These are phyloP conservation scores for Pichia sp. DNA, from an alignment of 1,139 yeast genomes.

Conservation along the genomic window DNA sequence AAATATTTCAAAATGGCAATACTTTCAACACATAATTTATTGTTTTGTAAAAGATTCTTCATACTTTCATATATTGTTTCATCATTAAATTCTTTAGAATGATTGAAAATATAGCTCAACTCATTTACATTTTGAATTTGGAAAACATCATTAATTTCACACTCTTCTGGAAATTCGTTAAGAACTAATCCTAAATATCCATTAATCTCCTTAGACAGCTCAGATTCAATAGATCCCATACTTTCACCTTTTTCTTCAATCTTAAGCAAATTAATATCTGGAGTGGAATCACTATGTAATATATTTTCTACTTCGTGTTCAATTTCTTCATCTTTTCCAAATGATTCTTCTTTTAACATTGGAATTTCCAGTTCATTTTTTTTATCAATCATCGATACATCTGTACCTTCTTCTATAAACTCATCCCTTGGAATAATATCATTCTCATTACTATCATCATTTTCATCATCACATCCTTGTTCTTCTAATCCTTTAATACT, in stretches of 20 bases:
- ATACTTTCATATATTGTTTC: background rate
- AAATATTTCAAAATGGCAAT: conserved; percentile 4
- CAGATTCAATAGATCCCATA: no score
- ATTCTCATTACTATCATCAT: background rate
- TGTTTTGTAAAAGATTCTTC: background rate
- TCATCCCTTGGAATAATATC: background rate
- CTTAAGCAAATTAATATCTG: conserved; percentile 23
- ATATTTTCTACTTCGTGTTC: conserved; percentile 3
- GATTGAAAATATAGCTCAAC: background rate
- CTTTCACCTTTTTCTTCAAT: conserved; percentile 2
- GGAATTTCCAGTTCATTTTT: background rate
- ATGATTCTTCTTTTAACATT: background rate
- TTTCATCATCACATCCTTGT: background rate
- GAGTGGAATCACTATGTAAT: conserved; percentile 22
- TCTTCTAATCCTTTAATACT: background rate
- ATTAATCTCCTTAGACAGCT: background rate
- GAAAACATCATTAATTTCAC: background rate
- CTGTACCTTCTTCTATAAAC: conserved; percentile 2
- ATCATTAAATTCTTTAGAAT: background rate
- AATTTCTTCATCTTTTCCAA: background rate
- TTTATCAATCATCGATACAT: conserved; percentile 3
- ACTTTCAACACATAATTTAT: conserved; percentile 1
- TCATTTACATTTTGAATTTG: background rate
- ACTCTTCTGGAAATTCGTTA: conserved; percentile 1
- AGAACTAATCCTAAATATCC: conserved; percentile 9